A percentile compares a stretch with the other conserved stretches of the same genome.
These are phyloP conservation scores for Lactarius tabidus DNA, from an alignment of 768 basidiomycete species.

Conservation along the genomic window DNA sequence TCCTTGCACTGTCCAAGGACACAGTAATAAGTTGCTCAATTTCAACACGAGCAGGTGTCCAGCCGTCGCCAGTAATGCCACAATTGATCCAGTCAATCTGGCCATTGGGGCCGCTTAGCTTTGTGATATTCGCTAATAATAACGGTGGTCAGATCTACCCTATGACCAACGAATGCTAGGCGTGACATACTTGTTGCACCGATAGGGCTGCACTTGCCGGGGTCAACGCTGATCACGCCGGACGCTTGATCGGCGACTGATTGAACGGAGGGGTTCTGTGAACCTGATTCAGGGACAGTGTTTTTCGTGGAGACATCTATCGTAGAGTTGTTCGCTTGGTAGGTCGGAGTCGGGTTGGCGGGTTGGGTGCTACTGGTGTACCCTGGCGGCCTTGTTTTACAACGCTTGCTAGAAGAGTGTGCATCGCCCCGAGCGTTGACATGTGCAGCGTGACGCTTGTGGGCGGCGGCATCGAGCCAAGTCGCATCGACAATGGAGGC, in stretches of 20 bases:
- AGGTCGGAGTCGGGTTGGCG: neutral
- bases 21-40: constrained; percentile 48
- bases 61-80: constrained; percentile 56
- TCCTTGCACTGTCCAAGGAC: constrained; percentile 43
- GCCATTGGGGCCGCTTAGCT: constrained; percentile 63
- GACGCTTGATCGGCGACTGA: neutral
- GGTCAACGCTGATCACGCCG: neutral
- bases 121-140: constrained; percentile 44
- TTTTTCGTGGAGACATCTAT: neutral
- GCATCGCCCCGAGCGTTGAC: neutral
- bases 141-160: neutral
- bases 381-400: neutral
- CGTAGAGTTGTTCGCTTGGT: neutral
- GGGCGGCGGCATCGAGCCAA: neutral
- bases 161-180: constrained; percentile 3
- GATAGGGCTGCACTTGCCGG: constrained; percentile 3
- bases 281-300: neutral
- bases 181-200: constrained; percentile 15
- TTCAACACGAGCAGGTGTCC: constrained; percentile 65
- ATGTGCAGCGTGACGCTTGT: neutral
- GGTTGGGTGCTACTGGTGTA: neutral
- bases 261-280: neutral
- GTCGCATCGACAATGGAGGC: constrained; percentile 6
- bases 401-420: neutral
- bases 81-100: constrained; percentile 75